phyloP scores from a whole-genome alignment of 495 filamentous ascomycete genomes.

The Penicillium bovifimosum region DNA sequence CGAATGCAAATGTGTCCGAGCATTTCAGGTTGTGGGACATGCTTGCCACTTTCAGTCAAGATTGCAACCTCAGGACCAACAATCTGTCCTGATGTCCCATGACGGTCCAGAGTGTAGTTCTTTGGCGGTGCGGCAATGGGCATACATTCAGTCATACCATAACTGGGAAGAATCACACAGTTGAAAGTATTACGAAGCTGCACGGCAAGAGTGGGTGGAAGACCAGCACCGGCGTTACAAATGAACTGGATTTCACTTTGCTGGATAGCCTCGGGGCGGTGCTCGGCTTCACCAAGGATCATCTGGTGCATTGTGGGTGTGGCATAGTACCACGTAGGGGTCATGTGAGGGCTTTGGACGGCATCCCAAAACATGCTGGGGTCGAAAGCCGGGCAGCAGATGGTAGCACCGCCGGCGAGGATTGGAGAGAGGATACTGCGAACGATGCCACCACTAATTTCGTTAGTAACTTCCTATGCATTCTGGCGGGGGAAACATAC shows the following conservation, averaged over 20 bases:
- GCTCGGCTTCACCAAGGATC: slow-evolving; percentile 29
- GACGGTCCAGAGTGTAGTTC: slow-evolving; percentile 35
- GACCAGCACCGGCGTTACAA: slow-evolving; percentile 41
- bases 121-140: slow-evolving; percentile 37
- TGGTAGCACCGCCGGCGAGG: slow-evolving; percentile 35
- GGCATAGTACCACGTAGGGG: slow-evolving; percentile 44
- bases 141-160: slow-evolving; percentile 49
- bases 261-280: slow-evolving; percentile 25
- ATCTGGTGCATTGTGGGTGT: slow-evolving; percentile 44
- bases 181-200: slow-evolving; percentile 34
- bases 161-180: slow-evolving; percentile 38
- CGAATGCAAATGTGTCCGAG: slow-evolving; percentile 40
- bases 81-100: slow-evolving; percentile 39
- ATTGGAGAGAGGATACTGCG: slow-evolving; percentile 38
- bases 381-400: slow-evolving; percentile 43
- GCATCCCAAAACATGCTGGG: slow-evolving; percentile 45
- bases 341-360: slow-evolving; percentile 31
- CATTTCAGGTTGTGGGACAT: slow-evolving; percentile 9
- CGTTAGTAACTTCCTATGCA: slow-evolving; percentile 4
- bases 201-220: slow-evolving; percentile 36
- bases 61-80: slow-evolving; percentile 39
- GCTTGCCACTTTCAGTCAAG: slow-evolving; percentile 18
- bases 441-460: slow-evolving; percentile 29
- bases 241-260: slow-evolving; percentile 37
- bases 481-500: slow-evolving; percentile 11